These are phyloP conservation scores for Cocos nucifera DNA, from an alignment of 176 grass and related monocot species.

Conservation along the genomic window DNA sequence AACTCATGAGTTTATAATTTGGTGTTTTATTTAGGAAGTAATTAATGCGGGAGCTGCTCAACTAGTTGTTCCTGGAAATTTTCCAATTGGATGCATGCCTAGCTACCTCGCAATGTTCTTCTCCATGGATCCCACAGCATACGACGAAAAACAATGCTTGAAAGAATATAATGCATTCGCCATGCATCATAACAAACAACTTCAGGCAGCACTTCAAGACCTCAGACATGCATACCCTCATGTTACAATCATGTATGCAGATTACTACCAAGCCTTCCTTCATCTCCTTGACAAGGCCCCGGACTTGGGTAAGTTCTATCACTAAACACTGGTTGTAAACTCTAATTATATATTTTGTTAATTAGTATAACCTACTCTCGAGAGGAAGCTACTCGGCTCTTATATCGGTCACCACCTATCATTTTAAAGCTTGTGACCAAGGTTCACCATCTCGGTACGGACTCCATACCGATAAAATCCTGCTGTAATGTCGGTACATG, in stretches of 20 bases:
- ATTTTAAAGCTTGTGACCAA: too few relatives aligned
- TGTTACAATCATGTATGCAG: constrained; percentile 51
- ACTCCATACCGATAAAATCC: too few relatives aligned
- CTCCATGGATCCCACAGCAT: constrained; percentile 4
- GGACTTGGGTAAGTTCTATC: constrained; percentile 20
- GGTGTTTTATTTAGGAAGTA: constrained; percentile 33
- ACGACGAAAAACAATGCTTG: constrained; percentile 52
- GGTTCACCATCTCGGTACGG: too few relatives aligned
- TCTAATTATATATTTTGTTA: not conserved
- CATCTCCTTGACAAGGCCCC: constrained; percentile 53
- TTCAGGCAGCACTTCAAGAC: constrained; percentile 32
- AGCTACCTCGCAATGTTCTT: constrained; percentile 81
- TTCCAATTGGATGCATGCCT: constrained; percentile 76
- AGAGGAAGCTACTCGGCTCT: too few relatives aligned
- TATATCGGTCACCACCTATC: too few relatives aligned
- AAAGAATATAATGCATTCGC: constrained; percentile 71
- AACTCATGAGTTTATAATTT: too few relatives aligned
- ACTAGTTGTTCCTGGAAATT: constrained; percentile 67
- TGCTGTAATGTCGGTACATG: too few relatives aligned
- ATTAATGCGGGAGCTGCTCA: constrained; percentile 52
- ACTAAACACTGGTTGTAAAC: not conserved
- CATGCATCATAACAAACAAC: constrained; percentile 55
- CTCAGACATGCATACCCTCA: constrained; percentile 42
- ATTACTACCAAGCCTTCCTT: constrained; percentile 78
- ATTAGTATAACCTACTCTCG: not conserved